Evolutionary conservation across 139 green algal species (phyloP).

Genomic region (Pedinophyceae sp.): DNA sequence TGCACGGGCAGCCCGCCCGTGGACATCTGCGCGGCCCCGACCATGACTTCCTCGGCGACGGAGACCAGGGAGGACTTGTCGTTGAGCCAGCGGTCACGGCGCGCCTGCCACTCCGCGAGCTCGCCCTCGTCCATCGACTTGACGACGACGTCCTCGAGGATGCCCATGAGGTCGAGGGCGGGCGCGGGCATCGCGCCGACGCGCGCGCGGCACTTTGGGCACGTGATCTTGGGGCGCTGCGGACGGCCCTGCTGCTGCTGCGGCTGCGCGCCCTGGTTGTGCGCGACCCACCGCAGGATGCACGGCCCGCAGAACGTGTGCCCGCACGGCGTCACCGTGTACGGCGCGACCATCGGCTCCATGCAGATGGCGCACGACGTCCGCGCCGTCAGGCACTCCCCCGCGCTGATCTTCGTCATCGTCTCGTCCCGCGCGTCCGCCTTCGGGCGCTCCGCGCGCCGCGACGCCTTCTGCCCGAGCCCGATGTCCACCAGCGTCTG

Average conservation of each 20-base stretch:
- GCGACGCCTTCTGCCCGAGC: background rate
- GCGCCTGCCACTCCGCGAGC: background rate
- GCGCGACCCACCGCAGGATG: background rate
- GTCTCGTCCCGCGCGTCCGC: background rate
- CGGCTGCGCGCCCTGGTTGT: background rate
- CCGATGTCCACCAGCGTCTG: background rate
- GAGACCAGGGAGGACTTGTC: background rate
- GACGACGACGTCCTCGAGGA: background rate
- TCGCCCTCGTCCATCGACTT: background rate
- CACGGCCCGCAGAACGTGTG: background rate
- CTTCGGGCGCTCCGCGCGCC: background rate
- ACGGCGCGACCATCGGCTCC: background rate
- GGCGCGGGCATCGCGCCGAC: background rate
- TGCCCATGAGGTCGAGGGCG: background rate
- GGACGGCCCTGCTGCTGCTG: background rate
- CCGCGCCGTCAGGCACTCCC: background rate
- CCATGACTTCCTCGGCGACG: background rate
- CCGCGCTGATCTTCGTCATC: background rate
- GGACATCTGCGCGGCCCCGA: background rate
- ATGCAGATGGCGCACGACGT: background rate
- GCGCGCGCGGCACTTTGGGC: background rate
- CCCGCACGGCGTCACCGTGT: background rate
- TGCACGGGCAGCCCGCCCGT: background rate
- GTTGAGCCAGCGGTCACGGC: background rate
- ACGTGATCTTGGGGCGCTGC: background rate